Evolutionary conservation across 257 asterid species (phyloP), one percentile per base, ranked within the genome.

Genomic region (Solanum appendiculatum): DNA sequence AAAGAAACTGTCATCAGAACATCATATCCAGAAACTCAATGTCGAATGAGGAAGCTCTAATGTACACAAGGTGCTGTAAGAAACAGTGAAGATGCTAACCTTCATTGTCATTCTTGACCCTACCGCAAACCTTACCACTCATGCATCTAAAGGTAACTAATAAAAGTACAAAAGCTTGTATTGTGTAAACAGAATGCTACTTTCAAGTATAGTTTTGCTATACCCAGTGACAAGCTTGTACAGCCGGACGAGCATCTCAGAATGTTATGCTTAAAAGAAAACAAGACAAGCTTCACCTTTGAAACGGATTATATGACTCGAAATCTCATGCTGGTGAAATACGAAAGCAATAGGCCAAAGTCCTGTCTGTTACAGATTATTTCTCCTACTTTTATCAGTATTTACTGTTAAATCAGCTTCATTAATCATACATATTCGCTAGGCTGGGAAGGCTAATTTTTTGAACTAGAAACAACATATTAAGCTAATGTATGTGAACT

Each of bases 241-340:
- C 33, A 77, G 5, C 31, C 25, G 29, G 15, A 77, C 37, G 4
- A 42, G 83, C 37, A 25, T 77, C 58, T 78, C 63, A 5, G 37
- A 39, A 78, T 42, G 25, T 78, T 44, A 78, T 44, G 39, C 63
- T 46, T 42, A 42, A 21, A 42, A 78, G 25, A 46, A 78, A 77
- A 78, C 4, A 78, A 42, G 60, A 4, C 16, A 27, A 25, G 23
- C 13, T 72, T 91, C 92, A 94, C 89, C 93, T 90, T 92, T 89
- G 77, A 87, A 85, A 87, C 10, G 93, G 83, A 87, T 88, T 90
- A 89, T 92, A 97, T 3, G 98, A 86, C 86, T 39, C 10, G 10
- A 39, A 39, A 39, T 39, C 42, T 39, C 9, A 39, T 39, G 42
- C 10, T 7, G 2, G 42, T 39, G 42, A 39, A 39, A 1, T 39